These are phyloP conservation scores for Colletotrichum plurivorum DNA, from an alignment of 2,329 filamentous ascomycete species.

Conservation along the genomic window DNA sequence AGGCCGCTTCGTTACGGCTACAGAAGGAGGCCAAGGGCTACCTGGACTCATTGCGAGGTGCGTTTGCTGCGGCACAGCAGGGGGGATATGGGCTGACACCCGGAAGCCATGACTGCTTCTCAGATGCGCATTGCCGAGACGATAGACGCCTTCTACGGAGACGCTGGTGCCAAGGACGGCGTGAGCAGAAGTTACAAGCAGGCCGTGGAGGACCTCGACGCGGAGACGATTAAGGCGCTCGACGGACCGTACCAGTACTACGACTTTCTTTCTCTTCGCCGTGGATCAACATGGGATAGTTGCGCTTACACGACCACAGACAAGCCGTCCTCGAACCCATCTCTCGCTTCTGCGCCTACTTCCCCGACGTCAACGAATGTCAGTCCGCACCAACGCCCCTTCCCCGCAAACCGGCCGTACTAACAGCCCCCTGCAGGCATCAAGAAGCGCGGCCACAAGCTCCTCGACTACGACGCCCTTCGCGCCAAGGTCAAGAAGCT, in stretches of 20 bases:
- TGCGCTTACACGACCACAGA: constrained; percentile 57
- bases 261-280: constrained; percentile 9
- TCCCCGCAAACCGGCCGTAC: not conserved
- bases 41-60: constrained; percentile 92
- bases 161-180: constrained; percentile 93
- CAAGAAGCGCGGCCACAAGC: constrained; percentile 98
- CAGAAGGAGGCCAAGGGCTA: constrained; percentile 99
- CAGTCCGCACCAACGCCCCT: constrained; percentile 48
- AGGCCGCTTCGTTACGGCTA: constrained; percentile 89
- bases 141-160: constrained; percentile 99
- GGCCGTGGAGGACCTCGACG: constrained; percentile 96
- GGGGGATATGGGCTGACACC: constrained; percentile 35
- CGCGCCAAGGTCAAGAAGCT: constrained; percentile 97
- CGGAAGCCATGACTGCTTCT: constrained; percentile 93
- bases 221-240: constrained; percentile 97
- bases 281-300: not conserved
- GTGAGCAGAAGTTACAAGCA: constrained; percentile 98
- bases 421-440: constrained; percentile 71
- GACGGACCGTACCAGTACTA: constrained; percentile 92
- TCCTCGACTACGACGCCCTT: constrained; percentile 97
- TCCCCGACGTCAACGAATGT: constrained; percentile 99
- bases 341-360: constrained; percentile 96
- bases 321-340: constrained; percentile 97
- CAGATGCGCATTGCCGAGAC: constrained; percentile 99
- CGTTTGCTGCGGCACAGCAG: constrained; percentile 15